Conservation (phyloP, 176 grass and related monocot genomes). For the Elaeis guineensis region DNA sequence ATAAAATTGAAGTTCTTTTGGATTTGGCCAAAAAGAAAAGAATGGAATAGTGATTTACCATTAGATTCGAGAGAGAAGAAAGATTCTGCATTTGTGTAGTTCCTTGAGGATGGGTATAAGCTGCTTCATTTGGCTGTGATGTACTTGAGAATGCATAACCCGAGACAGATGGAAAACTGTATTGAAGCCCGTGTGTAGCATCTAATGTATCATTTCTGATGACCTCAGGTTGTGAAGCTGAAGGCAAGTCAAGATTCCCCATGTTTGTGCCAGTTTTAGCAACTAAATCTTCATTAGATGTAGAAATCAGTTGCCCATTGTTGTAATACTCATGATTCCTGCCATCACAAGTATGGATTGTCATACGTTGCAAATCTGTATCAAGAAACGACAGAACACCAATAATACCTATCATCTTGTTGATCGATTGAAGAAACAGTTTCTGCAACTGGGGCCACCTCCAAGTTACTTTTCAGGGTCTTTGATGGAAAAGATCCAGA, state of each 20-base stretch:
- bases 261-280: conserved; percentile 39
- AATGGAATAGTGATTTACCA: conserved; percentile 32
- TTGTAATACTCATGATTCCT: conserved; percentile 76
- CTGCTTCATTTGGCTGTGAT: conserved; percentile 16
- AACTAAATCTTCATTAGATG: conserved; percentile 35
- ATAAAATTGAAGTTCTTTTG: no score
- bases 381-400: background rate
- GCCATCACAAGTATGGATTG: conserved; percentile 20
- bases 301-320: conserved; percentile 28
- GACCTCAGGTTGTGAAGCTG: conserved; percentile 60
- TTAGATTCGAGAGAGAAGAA: conserved; percentile 23
- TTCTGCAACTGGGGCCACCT: conserved; percentile 30
- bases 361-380: conserved; percentile 6
- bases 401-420: conserved; percentile 48
- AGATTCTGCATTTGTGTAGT: background rate
- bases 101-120: background rate
- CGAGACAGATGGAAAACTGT: conserved; percentile 68
- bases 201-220: conserved; percentile 47
- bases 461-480: conserved; percentile 33
- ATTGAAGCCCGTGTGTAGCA: conserved; percentile 56
- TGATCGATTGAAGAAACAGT: conserved; percentile 47
- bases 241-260: conserved; percentile 60
- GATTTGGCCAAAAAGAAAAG: background rate
- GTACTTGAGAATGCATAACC: conserved; percentile 45
- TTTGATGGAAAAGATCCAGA: conserved; percentile 71